These are phyloP conservation scores for Saccharomycopsis schoenii DNA, from an alignment of 805 yeast genomes.

Conservation along the genomic window DNA sequence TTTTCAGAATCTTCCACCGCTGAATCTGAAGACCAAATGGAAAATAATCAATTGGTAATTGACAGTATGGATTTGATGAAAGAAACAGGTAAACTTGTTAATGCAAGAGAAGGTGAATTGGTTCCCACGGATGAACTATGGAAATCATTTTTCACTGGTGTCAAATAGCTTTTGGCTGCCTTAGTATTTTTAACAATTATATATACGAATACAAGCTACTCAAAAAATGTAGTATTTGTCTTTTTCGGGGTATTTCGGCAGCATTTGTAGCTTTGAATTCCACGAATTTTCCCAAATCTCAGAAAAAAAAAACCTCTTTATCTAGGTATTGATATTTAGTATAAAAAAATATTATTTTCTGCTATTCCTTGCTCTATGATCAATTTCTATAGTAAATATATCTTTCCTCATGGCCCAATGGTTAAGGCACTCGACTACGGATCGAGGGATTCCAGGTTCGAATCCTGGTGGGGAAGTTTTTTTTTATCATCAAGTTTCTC, in stretches of 20 bases:
- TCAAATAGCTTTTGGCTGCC: too few species aligned
- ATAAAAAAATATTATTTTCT: too few species aligned
- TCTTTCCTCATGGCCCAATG: slow-evolving; percentile 18
- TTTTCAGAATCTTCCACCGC: slow-evolving; percentile 7
- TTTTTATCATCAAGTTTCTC: too few species aligned
- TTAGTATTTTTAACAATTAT: too few species aligned
- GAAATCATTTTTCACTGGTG: slow-evolving; percentile 42
- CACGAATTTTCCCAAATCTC: too few species aligned
- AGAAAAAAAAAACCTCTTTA: too few species aligned
- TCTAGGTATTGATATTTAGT: too few species aligned
- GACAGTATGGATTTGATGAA: slow-evolving; percentile 49
- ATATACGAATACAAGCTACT: too few species aligned
- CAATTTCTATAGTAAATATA: neutral
- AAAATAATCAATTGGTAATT: slow-evolving; percentile 28
- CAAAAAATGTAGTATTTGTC: too few species aligned
- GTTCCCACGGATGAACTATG: slow-evolving; percentile 52
- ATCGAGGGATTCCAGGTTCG: slow-evolving; percentile 21
- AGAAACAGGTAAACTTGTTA: slow-evolving; percentile 40
- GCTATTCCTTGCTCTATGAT: too few species aligned
- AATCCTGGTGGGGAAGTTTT: slow-evolving; percentile 20
- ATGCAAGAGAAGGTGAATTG: slow-evolving; percentile 46
- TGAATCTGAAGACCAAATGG: slow-evolving; percentile 21
- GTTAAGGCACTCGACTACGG: slow-evolving; percentile 20
- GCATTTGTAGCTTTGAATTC: too few species aligned
- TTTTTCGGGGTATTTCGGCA: too few species aligned